A percentile compares a stretch with the other conserved stretches of the same genome.
These are phyloP conservation scores for Sporothrix sp. DNA, from an alignment of 2,329 filamentous ascomycete genomes.

Conservation along the genomic window DNA sequence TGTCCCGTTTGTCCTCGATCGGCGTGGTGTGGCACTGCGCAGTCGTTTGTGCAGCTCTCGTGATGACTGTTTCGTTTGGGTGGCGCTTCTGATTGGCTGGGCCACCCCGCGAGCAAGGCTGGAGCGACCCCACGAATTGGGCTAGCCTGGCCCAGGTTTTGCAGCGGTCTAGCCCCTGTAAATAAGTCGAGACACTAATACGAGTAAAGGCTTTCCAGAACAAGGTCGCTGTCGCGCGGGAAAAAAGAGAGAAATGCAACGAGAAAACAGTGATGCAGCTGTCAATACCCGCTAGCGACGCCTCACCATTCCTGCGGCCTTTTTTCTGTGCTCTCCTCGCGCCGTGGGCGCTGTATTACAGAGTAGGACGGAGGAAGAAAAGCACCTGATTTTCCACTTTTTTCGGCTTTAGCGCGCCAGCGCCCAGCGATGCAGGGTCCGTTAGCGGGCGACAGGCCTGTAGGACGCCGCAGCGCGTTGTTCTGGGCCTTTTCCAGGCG, in stretches of 20 bases:
- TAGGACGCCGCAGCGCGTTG: too few species aligned
- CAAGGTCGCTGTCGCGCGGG: too few species aligned
- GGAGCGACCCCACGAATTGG: neutral
- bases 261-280: too few species aligned
- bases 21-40: neutral
- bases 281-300: neutral
- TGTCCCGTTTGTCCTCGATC: neutral
- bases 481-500: too few species aligned
- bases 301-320: slow-evolving; percentile 5
- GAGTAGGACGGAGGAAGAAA: neutral
- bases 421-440: neutral
- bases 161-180: too few species aligned
- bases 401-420: slow-evolving; percentile 2
- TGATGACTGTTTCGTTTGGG: too few species aligned
- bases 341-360: neutral
- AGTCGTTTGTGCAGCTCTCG: too few species aligned
- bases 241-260: too few species aligned
- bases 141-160: neutral
- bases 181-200: neutral
- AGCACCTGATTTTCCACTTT: slow-evolving; percentile 22
- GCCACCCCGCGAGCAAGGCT: too few species aligned
- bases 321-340: neutral
- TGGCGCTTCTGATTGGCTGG: too few species aligned
- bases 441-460: neutral
- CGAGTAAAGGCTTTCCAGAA: neutral